Percentiles rank a stretch among this genome's conserved stretches.
Evolutionary conservation across 352 stramenopile genomes (phyloP).

Genomic region (Pythium coloratum): DNA sequence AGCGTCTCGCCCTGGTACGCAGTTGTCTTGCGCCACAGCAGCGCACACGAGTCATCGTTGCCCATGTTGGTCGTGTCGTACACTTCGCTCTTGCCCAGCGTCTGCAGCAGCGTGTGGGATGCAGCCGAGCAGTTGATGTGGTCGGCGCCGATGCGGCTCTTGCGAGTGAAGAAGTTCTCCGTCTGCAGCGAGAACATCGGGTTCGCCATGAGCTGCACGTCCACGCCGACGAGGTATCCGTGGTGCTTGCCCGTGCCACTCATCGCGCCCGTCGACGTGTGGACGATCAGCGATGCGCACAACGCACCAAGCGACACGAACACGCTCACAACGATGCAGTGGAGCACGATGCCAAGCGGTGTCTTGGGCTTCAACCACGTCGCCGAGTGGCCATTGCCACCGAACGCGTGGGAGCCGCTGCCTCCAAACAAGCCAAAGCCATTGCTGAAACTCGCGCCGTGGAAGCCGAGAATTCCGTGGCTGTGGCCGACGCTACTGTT

Average conservation of each 20-base stretch:
- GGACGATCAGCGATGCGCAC: slow-evolving; percentile 45
- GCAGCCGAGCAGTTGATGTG: slow-evolving; percentile 69
- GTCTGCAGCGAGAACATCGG: slow-evolving; percentile 60
- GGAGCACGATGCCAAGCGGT: slow-evolving; percentile 25
- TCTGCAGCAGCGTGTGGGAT: slow-evolving; percentile 46
- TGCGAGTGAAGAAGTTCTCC: slow-evolving; percentile 52
- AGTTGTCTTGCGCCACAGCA: slow-evolving; percentile 66
- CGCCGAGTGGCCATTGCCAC: slow-evolving; percentile 3
- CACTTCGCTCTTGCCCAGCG: slow-evolving; percentile 41
- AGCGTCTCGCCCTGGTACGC: slow-evolving; percentile 49
- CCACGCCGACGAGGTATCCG: slow-evolving; percentile 33
- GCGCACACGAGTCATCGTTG: slow-evolving; percentile 62
- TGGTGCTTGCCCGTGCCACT: slow-evolving; percentile 10
- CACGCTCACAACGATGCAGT: slow-evolving; percentile 30
- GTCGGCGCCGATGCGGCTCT: slow-evolving; percentile 37
- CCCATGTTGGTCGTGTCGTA: slow-evolving; percentile 46
- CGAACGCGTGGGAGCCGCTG: background rate
- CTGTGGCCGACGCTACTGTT: slow-evolving; percentile 11
- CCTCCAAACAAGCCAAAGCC: slow-evolving; percentile 12
- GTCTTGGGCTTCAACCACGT: slow-evolving; percentile 24
- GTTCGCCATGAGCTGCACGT: slow-evolving; percentile 78
- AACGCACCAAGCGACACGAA: slow-evolving; percentile 38
- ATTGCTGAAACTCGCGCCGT: background rate
- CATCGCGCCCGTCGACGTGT: slow-evolving; percentile 22
- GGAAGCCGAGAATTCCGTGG: slow-evolving; percentile 5